Base-by-base conservation (phyloP, 257 asterid genomes). In the Asclepias syriaca region DNA sequence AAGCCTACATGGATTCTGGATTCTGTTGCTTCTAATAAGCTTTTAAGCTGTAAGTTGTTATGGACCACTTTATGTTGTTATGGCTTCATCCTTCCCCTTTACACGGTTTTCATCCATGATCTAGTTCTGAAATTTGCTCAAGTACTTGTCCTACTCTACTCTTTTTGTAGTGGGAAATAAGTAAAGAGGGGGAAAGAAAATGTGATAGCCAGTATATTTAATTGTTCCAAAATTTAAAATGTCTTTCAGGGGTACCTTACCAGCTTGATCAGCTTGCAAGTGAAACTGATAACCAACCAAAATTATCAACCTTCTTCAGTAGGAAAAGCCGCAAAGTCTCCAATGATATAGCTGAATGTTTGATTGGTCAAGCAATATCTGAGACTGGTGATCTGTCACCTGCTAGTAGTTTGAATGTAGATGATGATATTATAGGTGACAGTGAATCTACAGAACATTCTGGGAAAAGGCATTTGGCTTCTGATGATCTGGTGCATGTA, bases 1-100 rank as follows among this genome's bases (percentile, higher is more conserved):
- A 94, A 94, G 81, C 97, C 99, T 37, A 78, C 88, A 27, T 94
- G 99, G 99, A 84, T 94, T 75, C 68, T 89, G 83, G 99, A 89
- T 77, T 94, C 92, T 50, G 86, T 91, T 66, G 90, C 89, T 84
- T 96, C 97, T 54, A 84, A 86, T 72, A 88, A 82, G 81, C 96
- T 91, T 81, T 85, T 94, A 77, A 89, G 85, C 79, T 94, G 99
- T 91, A 86, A 80, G 97, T 82, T 77, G 14, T 34, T 46, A 16
- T 18, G 22, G 40, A 8, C 6, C 14, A 53, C 56, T 39, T 65
- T 14, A 51, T 54, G n/a, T 54, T 54, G n/a, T 54, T 19, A 2
- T 21, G 67, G 45, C 56, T 39, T 34, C 6, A 24, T 59, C 7
- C 29, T 7, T 50, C 22, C 5, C 12, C 3, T 22, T 51, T n/a